Base-by-base conservation (phyloP, 1,284 basidiomycete species). In the Moniliella sp. region DNA sequence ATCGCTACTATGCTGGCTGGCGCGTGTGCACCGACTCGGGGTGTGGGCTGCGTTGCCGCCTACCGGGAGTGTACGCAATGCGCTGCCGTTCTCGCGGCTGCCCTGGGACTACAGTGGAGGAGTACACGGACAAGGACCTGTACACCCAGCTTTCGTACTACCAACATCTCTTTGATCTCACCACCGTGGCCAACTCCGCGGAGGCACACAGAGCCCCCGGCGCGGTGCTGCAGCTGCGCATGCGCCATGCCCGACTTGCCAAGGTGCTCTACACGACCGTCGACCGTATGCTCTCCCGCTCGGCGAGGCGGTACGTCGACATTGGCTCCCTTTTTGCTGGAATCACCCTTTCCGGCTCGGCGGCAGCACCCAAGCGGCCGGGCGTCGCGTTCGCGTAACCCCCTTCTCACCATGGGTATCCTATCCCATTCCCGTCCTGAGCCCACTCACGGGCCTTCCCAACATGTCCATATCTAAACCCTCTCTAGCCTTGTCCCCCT, bases 31-130 rank as follows among this genome's bases (percentile, higher is more conserved):
- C 81, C 46, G 88, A 93, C 43, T 66, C 72, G 17, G 76, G 74
- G 2, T 99, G 91, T 57, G 71, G 72, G 5, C 70, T 75, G 35
- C 69, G 75, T 13, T 84, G 84, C n/a, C 69, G 84, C 15, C 76
- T 74, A 68, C 83, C 91, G 74, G 69, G 78, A n/a, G 82, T 94
- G 0, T 91, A 86, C 59, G 82, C 82, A 5, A 70, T 73, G 27
- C 45, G 50, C 3, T 59, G 56, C 34, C 28, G 56, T 11, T 51
- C 45, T 10, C 15, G 32, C 2, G 37, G 45, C 4, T 59, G 56
- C 39, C 31, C 42, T 8, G 56, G 54, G 15, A 30, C 37, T 3
- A 40, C 43, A 0, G 37, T 37, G 27, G 40, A 27, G 1, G 15
- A 30, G 15, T 59, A 56, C 40, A 30, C 35, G 10, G 54, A 59